Conservation (phyloP, 257 asterid genomes). For the Ehretia macrophylla region DNA sequence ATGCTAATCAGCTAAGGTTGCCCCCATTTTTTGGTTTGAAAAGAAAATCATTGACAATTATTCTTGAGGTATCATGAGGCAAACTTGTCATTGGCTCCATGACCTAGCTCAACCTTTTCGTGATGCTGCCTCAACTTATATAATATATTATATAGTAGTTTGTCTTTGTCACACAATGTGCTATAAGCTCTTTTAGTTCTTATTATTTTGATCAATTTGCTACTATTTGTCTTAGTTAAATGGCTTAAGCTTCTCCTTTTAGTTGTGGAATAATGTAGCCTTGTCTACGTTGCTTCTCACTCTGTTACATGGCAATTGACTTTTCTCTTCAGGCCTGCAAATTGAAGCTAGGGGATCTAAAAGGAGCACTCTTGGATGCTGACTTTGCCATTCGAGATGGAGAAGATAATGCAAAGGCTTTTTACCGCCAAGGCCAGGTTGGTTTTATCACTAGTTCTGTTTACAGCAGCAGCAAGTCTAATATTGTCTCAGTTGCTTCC, state of each 20-base stretch:
- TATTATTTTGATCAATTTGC: neutral
- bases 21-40: too few relatives aligned
- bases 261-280: neutral
- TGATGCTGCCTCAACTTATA: too few relatives aligned
- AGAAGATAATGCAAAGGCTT: conserved; percentile 32
- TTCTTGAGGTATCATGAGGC: too few relatives aligned
- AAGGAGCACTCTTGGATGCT: conserved; percentile 40
- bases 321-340: conserved; percentile 30
- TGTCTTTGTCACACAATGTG: too few relatives aligned
- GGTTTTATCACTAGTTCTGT: conserved; percentile 1
- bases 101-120: too few relatives aligned
- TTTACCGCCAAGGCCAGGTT: conserved; percentile 47
- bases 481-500: neutral
- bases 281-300: neutral
- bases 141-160: too few relatives aligned
- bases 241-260: conserved; percentile 2
- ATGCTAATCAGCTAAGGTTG: too few relatives aligned
- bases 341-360: conserved; percentile 35
- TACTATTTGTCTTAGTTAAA: neutral
- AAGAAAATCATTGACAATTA: too few relatives aligned
- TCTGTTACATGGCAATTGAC: neutral
- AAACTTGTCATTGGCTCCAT: too few relatives aligned
- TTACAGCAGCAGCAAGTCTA: neutral
- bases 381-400: conserved; percentile 34
- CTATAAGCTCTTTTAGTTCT: too few relatives aligned